These are phyloP conservation scores for Hyaloscypha variabilis DNA, from an alignment of 495 filamentous ascomycete species.

Conservation along the genomic window DNA sequence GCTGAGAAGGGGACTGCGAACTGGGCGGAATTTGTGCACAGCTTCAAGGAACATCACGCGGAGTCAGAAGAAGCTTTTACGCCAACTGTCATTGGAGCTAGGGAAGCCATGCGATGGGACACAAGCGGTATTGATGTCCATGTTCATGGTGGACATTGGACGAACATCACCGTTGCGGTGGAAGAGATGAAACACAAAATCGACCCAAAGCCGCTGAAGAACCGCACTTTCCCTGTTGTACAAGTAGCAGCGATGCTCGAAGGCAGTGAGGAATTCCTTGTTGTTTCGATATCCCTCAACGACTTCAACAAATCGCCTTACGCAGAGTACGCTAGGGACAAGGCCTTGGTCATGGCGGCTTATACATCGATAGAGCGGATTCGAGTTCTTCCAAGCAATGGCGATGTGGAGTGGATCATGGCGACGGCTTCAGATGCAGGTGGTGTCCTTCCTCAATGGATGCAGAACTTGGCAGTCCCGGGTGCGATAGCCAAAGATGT, in stretches of 20 bases:
- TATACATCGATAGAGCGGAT: constrained; percentile 68
- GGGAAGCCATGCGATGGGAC: constrained; percentile 56
- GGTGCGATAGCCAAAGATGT: constrained; percentile 73
- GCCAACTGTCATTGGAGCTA: constrained; percentile 61
- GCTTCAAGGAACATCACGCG: constrained; percentile 63
- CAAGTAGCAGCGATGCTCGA: constrained; percentile 40
- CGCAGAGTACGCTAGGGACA: constrained; percentile 38
- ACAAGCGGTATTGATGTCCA: constrained; percentile 40
- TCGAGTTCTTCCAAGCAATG: constrained; percentile 38
- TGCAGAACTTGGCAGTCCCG: constrained; percentile 68
- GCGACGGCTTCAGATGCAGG: constrained; percentile 70
- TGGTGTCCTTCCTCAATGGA: constrained; percentile 65
- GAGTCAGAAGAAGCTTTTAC: constrained; percentile 74
- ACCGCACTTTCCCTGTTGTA: constrained; percentile 59
- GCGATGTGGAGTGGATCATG: constrained; percentile 66
- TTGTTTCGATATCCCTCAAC: constrained; percentile 56
- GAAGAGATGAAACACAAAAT: constrained; percentile 53
- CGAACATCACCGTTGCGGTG: constrained; percentile 51
- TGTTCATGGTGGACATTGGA: constrained; percentile 44
- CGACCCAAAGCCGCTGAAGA: constrained; percentile 49
- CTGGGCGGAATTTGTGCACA: constrained; percentile 65
- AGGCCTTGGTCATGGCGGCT: constrained; percentile 49
- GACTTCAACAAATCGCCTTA: constrained; percentile 38
- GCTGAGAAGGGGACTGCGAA: constrained; percentile 58
- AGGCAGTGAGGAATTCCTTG: constrained; percentile 48